Conservation (phyloP, 2,329 filamentous ascomycete species). For the Botrytis aclada region DNA sequence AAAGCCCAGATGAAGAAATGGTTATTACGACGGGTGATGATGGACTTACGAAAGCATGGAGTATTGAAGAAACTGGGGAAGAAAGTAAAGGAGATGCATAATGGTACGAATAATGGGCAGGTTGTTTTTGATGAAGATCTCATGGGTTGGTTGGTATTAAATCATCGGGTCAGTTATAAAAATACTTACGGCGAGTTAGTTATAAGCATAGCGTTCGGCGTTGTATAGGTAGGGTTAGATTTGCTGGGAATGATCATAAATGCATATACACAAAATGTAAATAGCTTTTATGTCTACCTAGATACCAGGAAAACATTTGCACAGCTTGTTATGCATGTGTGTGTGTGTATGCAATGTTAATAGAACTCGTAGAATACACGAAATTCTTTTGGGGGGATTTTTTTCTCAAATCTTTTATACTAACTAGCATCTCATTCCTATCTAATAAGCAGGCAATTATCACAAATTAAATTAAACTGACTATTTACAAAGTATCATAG, state of each 20-base stretch:
- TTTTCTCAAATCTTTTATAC: too few relatives aligned
- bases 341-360: neutral
- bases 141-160: neutral
- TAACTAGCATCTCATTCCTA: too few relatives aligned
- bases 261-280: neutral
- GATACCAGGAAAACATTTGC: neutral
- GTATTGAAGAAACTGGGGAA: conserved; percentile 42
- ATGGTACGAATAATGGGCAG: neutral
- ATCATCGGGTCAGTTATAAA: neutral
- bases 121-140: neutral
- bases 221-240: conserved; percentile 6
- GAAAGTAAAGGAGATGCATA: neutral
- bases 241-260: neutral
- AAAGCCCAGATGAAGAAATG: conserved; percentile 70
- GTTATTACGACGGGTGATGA: conserved; percentile 91
- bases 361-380: too few relatives aligned
- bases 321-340: neutral
- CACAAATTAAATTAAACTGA: too few relatives aligned
- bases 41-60: conserved; percentile 82
- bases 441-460: too few relatives aligned
- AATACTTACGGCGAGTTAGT: neutral
- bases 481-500: too few relatives aligned
- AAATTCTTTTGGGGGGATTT: too few relatives aligned
- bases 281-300: neutral
- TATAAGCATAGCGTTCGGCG: conserved; percentile 18